Evolutionary conservation across 176 grass and related monocot genomes (phyloP).

Genomic region (Pharus latifolius): DNA sequence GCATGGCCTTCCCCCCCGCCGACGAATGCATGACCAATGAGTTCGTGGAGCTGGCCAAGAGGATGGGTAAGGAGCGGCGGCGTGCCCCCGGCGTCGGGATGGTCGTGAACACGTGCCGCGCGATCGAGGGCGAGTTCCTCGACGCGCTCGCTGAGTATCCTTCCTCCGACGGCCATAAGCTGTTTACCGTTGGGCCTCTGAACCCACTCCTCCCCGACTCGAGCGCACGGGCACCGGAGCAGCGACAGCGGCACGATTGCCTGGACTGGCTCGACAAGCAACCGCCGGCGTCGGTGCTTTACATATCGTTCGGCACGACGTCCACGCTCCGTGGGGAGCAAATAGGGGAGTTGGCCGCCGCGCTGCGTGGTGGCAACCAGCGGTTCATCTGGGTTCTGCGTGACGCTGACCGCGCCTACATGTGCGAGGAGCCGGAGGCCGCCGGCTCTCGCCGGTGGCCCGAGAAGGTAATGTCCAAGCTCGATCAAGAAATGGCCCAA

Average conservation of each 20-base stretch:
- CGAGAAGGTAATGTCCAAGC: not conserved
- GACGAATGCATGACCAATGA: conserved; percentile 19
- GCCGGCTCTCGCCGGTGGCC: not conserved
- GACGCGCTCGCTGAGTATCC: conserved; percentile 24
- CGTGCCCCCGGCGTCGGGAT: conserved; percentile 6
- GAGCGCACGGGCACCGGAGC: not conserved
- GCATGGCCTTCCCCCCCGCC: conserved; percentile 16
- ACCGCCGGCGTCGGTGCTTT: conserved; percentile 46
- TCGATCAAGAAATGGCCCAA: not conserved
- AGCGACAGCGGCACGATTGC: conserved; percentile 22
- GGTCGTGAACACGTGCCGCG: conserved; percentile 48
- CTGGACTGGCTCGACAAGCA: conserved; percentile 61
- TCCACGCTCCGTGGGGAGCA: conserved; percentile 44
- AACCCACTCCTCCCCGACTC: not conserved
- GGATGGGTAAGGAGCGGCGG: not conserved
- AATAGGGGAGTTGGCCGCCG: conserved; percentile 46
- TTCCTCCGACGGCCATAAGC: conserved; percentile 10
- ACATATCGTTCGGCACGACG: conserved; percentile 73
- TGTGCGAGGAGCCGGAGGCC: not conserved
- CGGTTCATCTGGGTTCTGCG: conserved; percentile 34
- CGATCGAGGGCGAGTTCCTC: conserved; percentile 58
- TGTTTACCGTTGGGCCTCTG: conserved; percentile 56
- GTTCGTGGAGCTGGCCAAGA: conserved; percentile 15
- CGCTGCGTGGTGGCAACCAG: conserved; percentile 18
- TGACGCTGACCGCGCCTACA: conserved; percentile 7